phyloP scores from a whole-genome alignment of 257 asterid genomes.

The Dorcoceras hygrometricum region DNA sequence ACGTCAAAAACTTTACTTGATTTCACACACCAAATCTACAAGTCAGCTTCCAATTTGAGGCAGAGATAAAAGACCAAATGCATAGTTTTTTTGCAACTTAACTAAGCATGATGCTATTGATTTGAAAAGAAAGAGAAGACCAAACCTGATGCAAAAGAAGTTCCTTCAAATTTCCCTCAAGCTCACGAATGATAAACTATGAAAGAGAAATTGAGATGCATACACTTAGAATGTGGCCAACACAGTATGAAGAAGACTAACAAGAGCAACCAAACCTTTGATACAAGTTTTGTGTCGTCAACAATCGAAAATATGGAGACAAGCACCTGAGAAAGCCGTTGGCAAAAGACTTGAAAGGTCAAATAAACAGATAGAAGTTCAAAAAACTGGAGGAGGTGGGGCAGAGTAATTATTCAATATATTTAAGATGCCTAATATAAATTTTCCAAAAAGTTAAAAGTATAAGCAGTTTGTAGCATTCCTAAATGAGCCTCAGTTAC shows the following conservation, averaged over 20 bases:
- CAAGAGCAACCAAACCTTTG: conserved; percentile 60
- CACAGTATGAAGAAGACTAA: not conserved
- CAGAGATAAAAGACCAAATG: not conserved
- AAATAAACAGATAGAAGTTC: not conserved
- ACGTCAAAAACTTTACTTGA: not conserved
- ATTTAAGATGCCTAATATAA: not conserved
- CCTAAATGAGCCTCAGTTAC: not conserved
- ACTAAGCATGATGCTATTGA: not conserved
- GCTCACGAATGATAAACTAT: conserved; percentile 75
- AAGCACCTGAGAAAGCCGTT: conserved; percentile 57
- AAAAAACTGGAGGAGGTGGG: not conserved
- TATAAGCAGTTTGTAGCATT: not conserved
- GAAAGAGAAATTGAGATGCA: conserved; percentile 19
- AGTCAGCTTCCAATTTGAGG: not conserved
- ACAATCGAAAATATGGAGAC: conserved; percentile 74
- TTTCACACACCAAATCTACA: too few relatives aligned
- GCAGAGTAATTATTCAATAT: too few relatives aligned
- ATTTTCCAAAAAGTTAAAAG: not conserved
- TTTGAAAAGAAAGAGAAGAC: not conserved
- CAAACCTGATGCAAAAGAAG: conserved; percentile 79
- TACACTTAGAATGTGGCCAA: conserved; percentile 17
- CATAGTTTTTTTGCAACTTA: not conserved
- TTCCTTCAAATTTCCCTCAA: conserved; percentile 53
- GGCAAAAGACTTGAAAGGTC: conserved; percentile 5
- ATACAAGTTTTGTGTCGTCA: conserved; percentile 88